Base-by-base conservation (phyloP, 1,139 yeast species). In the Debaryomyces psychrophilus region DNA sequence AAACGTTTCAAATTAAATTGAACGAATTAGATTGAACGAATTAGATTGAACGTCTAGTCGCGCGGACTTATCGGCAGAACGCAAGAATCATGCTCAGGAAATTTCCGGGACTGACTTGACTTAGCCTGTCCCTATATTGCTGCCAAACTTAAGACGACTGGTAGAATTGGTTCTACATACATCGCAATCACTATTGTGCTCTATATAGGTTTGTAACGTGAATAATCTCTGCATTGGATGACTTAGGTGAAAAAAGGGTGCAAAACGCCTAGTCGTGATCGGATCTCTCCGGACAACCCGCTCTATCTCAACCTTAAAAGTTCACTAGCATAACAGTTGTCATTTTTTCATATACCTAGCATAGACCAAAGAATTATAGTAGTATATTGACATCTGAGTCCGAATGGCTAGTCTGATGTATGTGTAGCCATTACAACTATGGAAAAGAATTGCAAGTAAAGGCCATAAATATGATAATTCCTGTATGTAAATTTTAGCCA, bases 401-500 rank as follows among this genome's bases (percentile, higher is more conserved):
- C 11, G n/a, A 14, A 18, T 20, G 11, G 11, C 12, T 8, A 14
- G 33, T 18, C 11, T 5, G 15, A n/a, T 14, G 12, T 5, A 5
- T 5, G 25, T 15, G 12, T 31, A 33, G 25, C 14, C 2, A 15
- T 11, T 4, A 29, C 8, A 12, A 8, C 9, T 8, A 29, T 6
- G 17, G 33, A 29, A n/a, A n/a, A 7, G 33, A 8, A 15, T 29
- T 29, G 5, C 20, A 14, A 8, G 20, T 36, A 17, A 29, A 23
- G 23, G 38, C 29, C 14, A 22, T 27, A 11, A 22, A 25, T 34
- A 33, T 4, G 4, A 6, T n/a, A 9, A 9, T 3, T 33, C 46
- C 50, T 46, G 50, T 36, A 46, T 41, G 44, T 37, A 37, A 14
- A 9, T 27, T 25, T 23, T 15, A 37, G 42, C 50, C 50, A 46